Evolutionary conservation across 1,139 yeast species (phyloP).

Genomic region (Suhomyces coccinellae): DNA sequence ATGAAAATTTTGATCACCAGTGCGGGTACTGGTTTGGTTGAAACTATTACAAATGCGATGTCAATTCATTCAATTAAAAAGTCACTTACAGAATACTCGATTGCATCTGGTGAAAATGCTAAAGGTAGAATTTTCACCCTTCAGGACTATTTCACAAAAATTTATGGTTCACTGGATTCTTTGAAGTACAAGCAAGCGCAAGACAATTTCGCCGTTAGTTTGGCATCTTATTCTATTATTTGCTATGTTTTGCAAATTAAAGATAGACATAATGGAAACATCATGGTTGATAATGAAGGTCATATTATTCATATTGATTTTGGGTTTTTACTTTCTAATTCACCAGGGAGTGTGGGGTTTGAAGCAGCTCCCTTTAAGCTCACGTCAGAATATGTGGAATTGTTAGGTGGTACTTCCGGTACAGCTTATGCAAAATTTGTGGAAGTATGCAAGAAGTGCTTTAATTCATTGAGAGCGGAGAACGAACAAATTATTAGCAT

Average conservation of each 20-base stretch:
- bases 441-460: conserved; percentile 65
- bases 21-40: conserved; percentile 87
- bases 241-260: conserved; percentile 89
- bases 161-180: conserved; percentile 64
- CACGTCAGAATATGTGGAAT: conserved; percentile 81
- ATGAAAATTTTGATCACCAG: conserved; percentile 93
- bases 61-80: conserved; percentile 93
- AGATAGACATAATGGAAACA: conserved; percentile 96
- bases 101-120: conserved; percentile 62
- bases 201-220: conserved; percentile 75
- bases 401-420: conserved; percentile 76
- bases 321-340: conserved; percentile 86
- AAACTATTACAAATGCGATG: conserved; percentile 90
- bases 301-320: conserved; percentile 95
- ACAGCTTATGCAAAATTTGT: conserved; percentile 59
- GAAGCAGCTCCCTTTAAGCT: conserved; percentile 97
- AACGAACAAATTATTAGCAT: conserved; percentile 72
- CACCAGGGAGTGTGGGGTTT: conserved; percentile 95
- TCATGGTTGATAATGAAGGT: conserved; percentile 90
- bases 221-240: conserved; percentile 86
- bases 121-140: conserved; percentile 71
- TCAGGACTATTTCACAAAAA: conserved; percentile 70
- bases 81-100: conserved; percentile 75
- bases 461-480: conserved; percentile 66
- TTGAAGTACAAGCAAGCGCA: conserved; percentile 68